Conservation (phyloP, 164 flowering plant genomes). For the Tetracentron sinense region DNA sequence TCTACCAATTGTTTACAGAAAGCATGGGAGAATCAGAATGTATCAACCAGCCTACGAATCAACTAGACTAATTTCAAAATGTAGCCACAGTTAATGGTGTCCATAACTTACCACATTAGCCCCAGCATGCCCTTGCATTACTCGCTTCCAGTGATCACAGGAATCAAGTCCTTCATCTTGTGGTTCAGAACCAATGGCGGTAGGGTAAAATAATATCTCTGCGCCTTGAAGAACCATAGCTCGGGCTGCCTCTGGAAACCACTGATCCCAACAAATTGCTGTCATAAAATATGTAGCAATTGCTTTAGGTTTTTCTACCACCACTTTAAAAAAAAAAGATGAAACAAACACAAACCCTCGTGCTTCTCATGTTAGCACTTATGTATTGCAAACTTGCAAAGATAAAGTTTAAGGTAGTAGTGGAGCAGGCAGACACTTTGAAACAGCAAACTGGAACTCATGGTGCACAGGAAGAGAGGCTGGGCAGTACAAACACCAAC, state of each 20-base stretch:
- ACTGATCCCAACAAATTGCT: conserved; percentile 99
- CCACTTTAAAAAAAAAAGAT: background rate
- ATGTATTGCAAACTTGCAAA: too few species aligned
- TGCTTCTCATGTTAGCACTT: too few species aligned
- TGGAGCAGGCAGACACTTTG: too few species aligned
- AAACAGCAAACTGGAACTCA: background rate
- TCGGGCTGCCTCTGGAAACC: conserved; percentile 99
- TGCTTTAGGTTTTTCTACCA: conserved; percentile 1
- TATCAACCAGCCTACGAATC: conserved; percentile 5
- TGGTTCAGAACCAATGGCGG: conserved; percentile 98
- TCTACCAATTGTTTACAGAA: background rate
- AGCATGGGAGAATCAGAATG: background rate
- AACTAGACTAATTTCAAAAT: background rate
- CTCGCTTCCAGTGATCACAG: conserved; percentile 92
- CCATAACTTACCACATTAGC: conserved; percentile 70
- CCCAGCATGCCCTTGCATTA: conserved; percentile 99
- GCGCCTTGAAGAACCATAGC: conserved; percentile 99
- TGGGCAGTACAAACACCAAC: background rate
- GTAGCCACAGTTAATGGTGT: background rate
- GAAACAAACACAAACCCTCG: background rate
- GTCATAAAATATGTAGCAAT: conserved; percentile 13
- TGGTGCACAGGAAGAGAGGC: background rate
- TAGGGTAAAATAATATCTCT: conserved; percentile 90
- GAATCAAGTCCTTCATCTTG: conserved; percentile 94
- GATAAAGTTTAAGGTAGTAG: background rate